A percentile compares a stretch with the other conserved stretches of the same genome.
Conservation (phyloP, 495 filamentous ascomycete species). For the Podospora australis region DNA sequence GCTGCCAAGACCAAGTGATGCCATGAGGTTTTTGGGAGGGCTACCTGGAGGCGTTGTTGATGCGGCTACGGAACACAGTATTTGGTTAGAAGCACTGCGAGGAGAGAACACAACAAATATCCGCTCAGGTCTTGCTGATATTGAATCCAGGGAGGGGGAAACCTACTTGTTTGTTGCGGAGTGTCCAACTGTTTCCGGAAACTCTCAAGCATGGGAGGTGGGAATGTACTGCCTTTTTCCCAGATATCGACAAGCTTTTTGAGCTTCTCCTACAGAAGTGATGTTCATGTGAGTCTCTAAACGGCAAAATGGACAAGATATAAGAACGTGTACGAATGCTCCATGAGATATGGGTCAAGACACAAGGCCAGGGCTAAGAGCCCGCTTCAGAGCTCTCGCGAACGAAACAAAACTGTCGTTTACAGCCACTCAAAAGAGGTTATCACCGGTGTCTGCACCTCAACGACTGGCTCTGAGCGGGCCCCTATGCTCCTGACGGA, state of each 20-base stretch:
- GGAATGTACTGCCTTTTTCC: slow-evolving; percentile 93
- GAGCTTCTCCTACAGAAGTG: slow-evolving; percentile 80
- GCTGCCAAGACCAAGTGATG: slow-evolving; percentile 17
- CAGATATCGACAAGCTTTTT: slow-evolving; percentile 95
- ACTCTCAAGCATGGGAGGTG: slow-evolving; percentile 66
- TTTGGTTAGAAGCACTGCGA: no score
- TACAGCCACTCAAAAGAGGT: no score
- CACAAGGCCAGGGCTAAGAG: no score
- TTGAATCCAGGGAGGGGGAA: no score
- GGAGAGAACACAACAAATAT: no score
- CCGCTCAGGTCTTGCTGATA: slow-evolving; percentile 1
- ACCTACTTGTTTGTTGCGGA: slow-evolving; percentile 59
- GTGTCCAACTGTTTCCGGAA: slow-evolving; percentile 81
- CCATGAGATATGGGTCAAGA: no score
- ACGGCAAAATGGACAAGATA: slow-evolving; percentile 11
- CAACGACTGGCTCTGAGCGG: no score
- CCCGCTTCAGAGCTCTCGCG: no score
- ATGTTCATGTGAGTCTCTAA: slow-evolving; percentile 36
- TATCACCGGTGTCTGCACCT: no score
- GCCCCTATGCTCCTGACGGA: no score
- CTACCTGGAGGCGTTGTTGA: slow-evolving; percentile 79
- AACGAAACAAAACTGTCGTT: no score
- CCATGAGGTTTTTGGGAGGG: slow-evolving; percentile 50
- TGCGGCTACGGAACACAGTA: slow-evolving; percentile 48
- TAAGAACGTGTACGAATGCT: no score